Evolutionary conservation across 257 asterid genomes (phyloP).

Genomic region (Gentiana dahurica): DNA sequence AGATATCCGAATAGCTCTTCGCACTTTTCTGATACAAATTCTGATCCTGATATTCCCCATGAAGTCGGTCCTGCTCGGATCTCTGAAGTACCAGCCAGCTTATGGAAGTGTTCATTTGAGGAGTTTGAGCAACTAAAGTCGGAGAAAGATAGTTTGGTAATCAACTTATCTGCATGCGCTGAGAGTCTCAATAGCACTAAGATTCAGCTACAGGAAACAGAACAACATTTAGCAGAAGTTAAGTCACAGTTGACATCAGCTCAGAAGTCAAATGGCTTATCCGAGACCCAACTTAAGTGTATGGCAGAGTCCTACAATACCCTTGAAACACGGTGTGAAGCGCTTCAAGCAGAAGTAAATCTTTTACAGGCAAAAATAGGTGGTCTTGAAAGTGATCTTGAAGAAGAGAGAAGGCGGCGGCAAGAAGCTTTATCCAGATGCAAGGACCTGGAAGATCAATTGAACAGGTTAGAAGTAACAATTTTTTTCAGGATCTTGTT

Average conservation of each 20-base stretch:
- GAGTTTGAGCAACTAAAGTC: constrained; percentile 73
- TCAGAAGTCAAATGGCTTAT: constrained; percentile 67
- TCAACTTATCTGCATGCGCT: constrained; percentile 45
- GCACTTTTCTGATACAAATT: constrained; percentile 62
- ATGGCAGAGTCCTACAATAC: constrained; percentile 91
- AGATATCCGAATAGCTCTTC: constrained; percentile 45
- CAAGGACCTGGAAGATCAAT: constrained; percentile 62
- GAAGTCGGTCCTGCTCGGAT: constrained; percentile 70
- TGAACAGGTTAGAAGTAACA: constrained; percentile 45
- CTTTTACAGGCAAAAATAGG: constrained; percentile 45
- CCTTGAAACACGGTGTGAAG: constrained; percentile 71
- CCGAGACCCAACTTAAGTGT: constrained; percentile 95
- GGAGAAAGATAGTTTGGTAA: constrained; percentile 59
- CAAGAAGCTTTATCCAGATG: constrained; percentile 48
- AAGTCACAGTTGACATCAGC: constrained; percentile 69
- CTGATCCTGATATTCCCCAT: constrained; percentile 71
- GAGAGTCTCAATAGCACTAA: constrained; percentile 54
- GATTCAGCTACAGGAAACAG: constrained; percentile 60
- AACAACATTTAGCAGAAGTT: constrained; percentile 71
- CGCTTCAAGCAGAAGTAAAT: constrained; percentile 57
- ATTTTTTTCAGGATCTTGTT: background rate
- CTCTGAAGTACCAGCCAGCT: constrained; percentile 45
- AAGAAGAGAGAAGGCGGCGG: constrained; percentile 55
- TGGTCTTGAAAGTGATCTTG: constrained; percentile 53
- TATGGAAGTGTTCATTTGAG: constrained; percentile 77